Percentiles rank a stretch among this genome's conserved stretches.
Evolutionary conservation across 345 rosid species (phyloP).

Genomic region (thale cress (Arabidopsis thaliana)): TAIR10.1 NC_003070.9:3103001-3103500

Average conservation of each 20-base stretch:
- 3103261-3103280: not conserved
- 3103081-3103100: not conserved
- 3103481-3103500: not conserved
- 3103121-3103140: constrained; percentile 8
- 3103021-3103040: not conserved
- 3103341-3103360: constrained; percentile 1
- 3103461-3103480: not conserved
- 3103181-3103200: not conserved
- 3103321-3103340: constrained; percentile 5
- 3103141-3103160: not conserved
- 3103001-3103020: not conserved
- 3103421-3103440: not conserved
- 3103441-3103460: not conserved
- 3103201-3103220: not conserved
- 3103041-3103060: constrained; percentile 11
- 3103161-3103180: not conserved
- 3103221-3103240: constrained; percentile 10
- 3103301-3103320: constrained; percentile 15
- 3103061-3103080: not conserved
- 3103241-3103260: not conserved
- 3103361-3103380: not conserved
- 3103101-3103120: constrained; percentile 30
- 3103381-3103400: not conserved
- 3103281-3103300: constrained; percentile 16
- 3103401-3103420: not conserved